A percentile compares a stretch with the other conserved stretches of the same genome.
Conservation (phyloP, 2,329 filamentous ascomycete genomes). For the Aureobasidium lini region DNA sequence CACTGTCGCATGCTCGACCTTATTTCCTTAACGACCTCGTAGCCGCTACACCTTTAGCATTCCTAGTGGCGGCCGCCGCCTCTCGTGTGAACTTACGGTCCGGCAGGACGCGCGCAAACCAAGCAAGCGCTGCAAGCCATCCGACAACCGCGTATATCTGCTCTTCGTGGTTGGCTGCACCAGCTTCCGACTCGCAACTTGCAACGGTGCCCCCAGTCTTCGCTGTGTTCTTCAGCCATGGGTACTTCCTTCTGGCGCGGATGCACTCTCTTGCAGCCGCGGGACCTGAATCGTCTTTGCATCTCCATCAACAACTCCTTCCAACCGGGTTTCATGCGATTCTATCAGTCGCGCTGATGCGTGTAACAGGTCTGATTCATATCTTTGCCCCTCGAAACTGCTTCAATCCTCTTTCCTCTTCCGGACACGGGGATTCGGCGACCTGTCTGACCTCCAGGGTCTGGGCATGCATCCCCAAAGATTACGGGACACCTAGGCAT, state of each 20-base stretch:
- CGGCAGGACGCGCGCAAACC: not conserved
- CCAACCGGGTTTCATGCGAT: constrained; percentile 1
- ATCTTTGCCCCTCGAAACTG: not conserved
- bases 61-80: constrained; percentile 7
- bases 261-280: constrained; percentile 9
- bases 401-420: not conserved
- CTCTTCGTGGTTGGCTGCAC: constrained; percentile 4
- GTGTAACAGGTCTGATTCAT: not conserved
- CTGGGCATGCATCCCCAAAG: constrained; percentile 3
- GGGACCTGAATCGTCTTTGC: not conserved
- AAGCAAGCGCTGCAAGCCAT: constrained; percentile 7
- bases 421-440: not conserved
- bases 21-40: not conserved
- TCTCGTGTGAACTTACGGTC: constrained; percentile 9
- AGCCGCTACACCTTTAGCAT: constrained; percentile 1
- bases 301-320: not conserved
- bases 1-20: constrained; percentile 5
- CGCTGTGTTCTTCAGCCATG: not conserved
- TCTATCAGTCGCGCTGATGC: not conserved
- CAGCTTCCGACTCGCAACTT: constrained; percentile 6
- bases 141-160: constrained; percentile 9
- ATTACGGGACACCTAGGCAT: not conserved
- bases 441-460: not conserved
- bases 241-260: not conserved
- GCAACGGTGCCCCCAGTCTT: constrained; percentile 11